Evolutionary conservation across 495 filamentous ascomycete genomes (phyloP), one percentile per base, ranked within the genome.

Genomic region (Daldinia caldariorum): DNA sequence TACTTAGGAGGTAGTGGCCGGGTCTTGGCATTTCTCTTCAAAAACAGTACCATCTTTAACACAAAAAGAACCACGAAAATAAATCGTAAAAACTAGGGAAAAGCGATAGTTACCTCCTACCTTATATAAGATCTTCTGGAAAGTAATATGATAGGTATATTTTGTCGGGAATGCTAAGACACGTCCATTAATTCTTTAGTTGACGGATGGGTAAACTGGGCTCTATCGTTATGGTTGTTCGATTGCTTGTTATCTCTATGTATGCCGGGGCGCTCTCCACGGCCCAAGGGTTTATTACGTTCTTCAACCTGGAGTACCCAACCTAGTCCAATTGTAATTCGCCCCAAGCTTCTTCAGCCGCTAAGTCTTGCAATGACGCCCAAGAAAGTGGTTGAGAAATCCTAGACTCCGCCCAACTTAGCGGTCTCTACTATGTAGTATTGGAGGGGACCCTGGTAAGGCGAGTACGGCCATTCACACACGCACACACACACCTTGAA

Each of bases 221-320:
- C 54, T 56, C 62, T 57, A 67, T 62, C 29, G 29, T 63, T 71
- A 71, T 63, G 69, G 69, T 58, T 63, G 69, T 71, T 67, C 6
- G 34, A 69, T 45, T 51, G 43, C 43, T 26, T 35, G 32, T 13
- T 12, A 32, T n/a, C n/a, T n/a, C n/a, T n/a, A n/a, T n/a, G n/a
- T n/a, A n/a, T 50, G 18, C 18, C 14, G 18, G 43, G 61, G 12
- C 58, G 43, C 22, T 9, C 34, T 35, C 34, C 9, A 35, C 1
- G 34, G 34, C 34, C 7, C 31, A 16, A 43, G 37, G 9, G 31
- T n/a, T 56, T 66, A 67, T 63, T 35, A 1, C 13, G 10, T 70
- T 70, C 50, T 66, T 53, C 58, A 61, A 66, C 43, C 41, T 41
- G n/a, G 49, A 39, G 61, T 70, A 61, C 49, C 38, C 16, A 9